phyloP scores from a whole-genome alignment of 2,329 filamentous ascomycete genomes.

The Phoma sp. region DNA sequence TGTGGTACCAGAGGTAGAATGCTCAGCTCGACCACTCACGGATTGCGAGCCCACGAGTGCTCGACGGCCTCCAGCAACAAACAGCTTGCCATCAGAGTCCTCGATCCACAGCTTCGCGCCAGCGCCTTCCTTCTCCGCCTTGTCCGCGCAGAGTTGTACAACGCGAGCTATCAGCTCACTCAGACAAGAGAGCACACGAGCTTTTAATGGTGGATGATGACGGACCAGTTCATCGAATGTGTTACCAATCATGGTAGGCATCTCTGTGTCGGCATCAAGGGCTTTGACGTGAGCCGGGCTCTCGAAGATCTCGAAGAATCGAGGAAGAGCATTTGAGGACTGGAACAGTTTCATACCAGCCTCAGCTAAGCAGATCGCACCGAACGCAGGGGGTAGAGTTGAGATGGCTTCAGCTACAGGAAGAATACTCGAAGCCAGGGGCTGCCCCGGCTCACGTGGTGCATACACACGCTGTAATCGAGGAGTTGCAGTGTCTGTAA shows the following conservation, averaged over 20 bases:
- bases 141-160: conserved; percentile 73
- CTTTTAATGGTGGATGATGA: conserved; percentile 86
- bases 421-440: conserved; percentile 74
- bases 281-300: conserved; percentile 87
- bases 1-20: conserved; percentile 18
- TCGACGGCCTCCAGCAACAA: conserved; percentile 65
- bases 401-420: conserved; percentile 89
- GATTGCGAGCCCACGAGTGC: conserved; percentile 48
- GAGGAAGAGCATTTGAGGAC: conserved; percentile 80
- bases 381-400: conserved; percentile 85
- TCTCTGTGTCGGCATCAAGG: conserved; percentile 76
- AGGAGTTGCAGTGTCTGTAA: conserved; percentile 21
- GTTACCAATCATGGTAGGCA: conserved; percentile 77
- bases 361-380: conserved; percentile 91
- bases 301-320: conserved; percentile 96
- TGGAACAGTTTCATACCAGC: conserved; percentile 87
- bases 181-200: conserved; percentile 82
- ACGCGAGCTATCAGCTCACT: conserved; percentile 89
- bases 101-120: conserved; percentile 80
- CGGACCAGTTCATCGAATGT: conserved; percentile 94
- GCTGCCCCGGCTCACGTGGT: conserved; percentile 33
- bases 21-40: conserved; percentile 44
- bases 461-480: conserved; percentile 26
- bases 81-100: conserved; percentile 63
- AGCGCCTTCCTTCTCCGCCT: conserved; percentile 72